phyloP scores from a whole-genome alignment of 495 filamentous ascomycete genomes.

The Penicillium atrosanguineum region DNA sequence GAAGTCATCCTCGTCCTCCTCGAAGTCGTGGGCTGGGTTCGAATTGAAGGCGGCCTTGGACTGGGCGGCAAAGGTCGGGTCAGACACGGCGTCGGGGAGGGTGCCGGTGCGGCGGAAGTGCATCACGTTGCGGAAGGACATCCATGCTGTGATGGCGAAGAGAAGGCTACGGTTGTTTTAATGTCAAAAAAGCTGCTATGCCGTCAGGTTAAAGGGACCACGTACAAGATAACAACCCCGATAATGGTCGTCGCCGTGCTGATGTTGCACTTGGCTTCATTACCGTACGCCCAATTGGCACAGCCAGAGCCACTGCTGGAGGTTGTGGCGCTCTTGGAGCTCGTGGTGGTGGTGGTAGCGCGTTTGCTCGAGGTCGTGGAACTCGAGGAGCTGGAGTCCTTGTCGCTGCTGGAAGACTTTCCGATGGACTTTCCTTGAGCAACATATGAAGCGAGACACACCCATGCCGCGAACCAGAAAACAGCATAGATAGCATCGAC shows the following conservation, averaged over 20 bases:
- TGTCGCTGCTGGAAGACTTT: conserved; percentile 20
- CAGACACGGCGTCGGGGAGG: conserved; percentile 62
- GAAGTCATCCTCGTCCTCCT: conserved; percentile 50
- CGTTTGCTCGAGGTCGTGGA: conserved; percentile 17
- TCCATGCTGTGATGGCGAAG: conserved; percentile 66
- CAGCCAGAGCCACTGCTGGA: conserved; percentile 36
- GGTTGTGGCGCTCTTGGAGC: conserved; percentile 11
- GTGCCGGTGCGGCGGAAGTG: conserved; percentile 76
- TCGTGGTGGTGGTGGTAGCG: conserved; percentile 18
- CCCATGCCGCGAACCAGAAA: conserved; percentile 83
- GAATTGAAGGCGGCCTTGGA: conserved; percentile 51
- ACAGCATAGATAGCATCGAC: conserved; percentile 72
- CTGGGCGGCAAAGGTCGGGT: conserved; percentile 51
- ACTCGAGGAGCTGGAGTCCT: conserved; percentile 12
- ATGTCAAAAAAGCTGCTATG: conserved; percentile 9
- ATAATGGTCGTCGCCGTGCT: conserved; percentile 78
- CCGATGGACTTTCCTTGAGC: conserved; percentile 47
- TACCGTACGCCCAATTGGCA: conserved; percentile 54
- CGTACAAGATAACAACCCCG: conserved; percentile 79
- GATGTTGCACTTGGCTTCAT: conserved; percentile 58
- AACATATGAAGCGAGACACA: conserved; percentile 71
- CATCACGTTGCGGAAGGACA: conserved; percentile 75
- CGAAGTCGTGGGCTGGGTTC: conserved; percentile 48
- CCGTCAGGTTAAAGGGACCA: conserved; percentile 5
- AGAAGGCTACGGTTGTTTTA: conserved; percentile 54